Evolutionary conservation across 2,329 filamentous ascomycete genomes (phyloP), one percentile per base, ranked within the genome.

Genomic region (Lasiodiplodia hormozganensis): DNA sequence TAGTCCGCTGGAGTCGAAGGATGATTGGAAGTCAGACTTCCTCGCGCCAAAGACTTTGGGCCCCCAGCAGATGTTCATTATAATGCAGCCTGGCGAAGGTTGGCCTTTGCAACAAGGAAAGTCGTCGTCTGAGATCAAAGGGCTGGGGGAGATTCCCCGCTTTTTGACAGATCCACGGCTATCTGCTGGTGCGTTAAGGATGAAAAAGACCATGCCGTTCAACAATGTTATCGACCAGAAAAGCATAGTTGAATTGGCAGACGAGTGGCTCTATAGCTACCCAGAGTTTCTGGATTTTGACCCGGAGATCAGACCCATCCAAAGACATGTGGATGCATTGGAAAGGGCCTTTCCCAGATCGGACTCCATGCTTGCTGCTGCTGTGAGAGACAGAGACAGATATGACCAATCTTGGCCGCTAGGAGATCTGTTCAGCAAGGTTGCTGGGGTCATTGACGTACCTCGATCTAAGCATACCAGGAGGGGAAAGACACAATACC

Each of bases 211-310:
- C 2, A 49, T 68, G 12, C 68, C 68, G 2, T 43, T 66, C 18
- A 56, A 49, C 25, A 16, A 57, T 7, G 23, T 65, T 28, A 62
- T 69, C n/a, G 67, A 69, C 21, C 67, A 70, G 21, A 38, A 38
- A 4, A 67, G 67, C 40, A 57, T 67, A 3, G 16, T 70, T 58
- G 69, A 69, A 3, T 10, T 70, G n/a, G 25, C 40, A 2, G 69
- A 70, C 21, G 62, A 69, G 12, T 70, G 69, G 69, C 49, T 70
- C 2, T 66, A 70, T n/a, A 23, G 47, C n/a, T 31, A 67, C n/a
- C 68, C 68, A 2, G 54, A 67, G 16, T 69, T 69, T 14, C 31
- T 62, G 14, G 57, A 62, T 4, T 62, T 49, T 23, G 16, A 49
- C 12, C 57, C 57, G 2, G n/a, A 49, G 2, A 49, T 49, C 18